These are phyloP conservation scores for Pseudodiploospora longispora DNA, from an alignment of 2,329 filamentous ascomycete species.

Conservation along the genomic window DNA sequence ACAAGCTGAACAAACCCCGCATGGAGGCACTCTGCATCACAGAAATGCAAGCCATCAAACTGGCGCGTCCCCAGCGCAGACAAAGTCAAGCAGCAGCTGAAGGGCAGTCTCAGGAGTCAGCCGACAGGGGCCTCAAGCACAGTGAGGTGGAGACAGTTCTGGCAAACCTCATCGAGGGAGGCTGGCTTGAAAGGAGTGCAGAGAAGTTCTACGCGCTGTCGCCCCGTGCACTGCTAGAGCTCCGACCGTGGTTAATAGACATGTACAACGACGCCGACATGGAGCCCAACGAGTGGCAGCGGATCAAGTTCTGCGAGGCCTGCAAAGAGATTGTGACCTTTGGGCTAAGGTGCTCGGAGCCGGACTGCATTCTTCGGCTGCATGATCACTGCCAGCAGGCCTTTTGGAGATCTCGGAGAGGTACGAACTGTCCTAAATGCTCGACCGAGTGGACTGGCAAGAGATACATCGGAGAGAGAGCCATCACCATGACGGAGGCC, in stretches of 20 bases:
- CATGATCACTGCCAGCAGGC: slow-evolving; percentile 70
- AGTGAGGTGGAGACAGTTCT: slow-evolving; percentile 70
- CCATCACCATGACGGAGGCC: slow-evolving; percentile 45
- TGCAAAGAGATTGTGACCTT: slow-evolving; percentile 86
- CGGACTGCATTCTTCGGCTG: slow-evolving; percentile 60
- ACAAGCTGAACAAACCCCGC: slow-evolving; percentile 71
- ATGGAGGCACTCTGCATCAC: slow-evolving; percentile 79
- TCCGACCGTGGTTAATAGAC: slow-evolving; percentile 75
- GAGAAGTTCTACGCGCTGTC: slow-evolving; percentile 68
- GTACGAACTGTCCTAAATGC: slow-evolving; percentile 58
- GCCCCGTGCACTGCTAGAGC: slow-evolving; percentile 73
- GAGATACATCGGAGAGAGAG: slow-evolving; percentile 47
- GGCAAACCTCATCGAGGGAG: slow-evolving; percentile 61
- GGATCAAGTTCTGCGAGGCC: slow-evolving; percentile 79
- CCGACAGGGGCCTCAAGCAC: slow-evolving; percentile 58
- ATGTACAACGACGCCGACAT: slow-evolving; percentile 74
- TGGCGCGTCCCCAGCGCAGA: slow-evolving; percentile 45
- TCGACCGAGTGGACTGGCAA: slow-evolving; percentile 39
- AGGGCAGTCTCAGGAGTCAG: slow-evolving; percentile 26
- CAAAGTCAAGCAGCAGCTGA: slow-evolving; percentile 22
- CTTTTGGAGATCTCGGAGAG: slow-evolving; percentile 60
- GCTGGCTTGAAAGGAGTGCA: slow-evolving; percentile 73
- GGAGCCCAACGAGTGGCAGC: slow-evolving; percentile 54
- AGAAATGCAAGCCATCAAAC: slow-evolving; percentile 67
- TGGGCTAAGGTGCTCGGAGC: slow-evolving; percentile 66